Evolutionary conservation across 805 yeast species (phyloP), one percentile per base, ranked within the genome.

Genomic region (Myxozyma nipponensis): DNA sequence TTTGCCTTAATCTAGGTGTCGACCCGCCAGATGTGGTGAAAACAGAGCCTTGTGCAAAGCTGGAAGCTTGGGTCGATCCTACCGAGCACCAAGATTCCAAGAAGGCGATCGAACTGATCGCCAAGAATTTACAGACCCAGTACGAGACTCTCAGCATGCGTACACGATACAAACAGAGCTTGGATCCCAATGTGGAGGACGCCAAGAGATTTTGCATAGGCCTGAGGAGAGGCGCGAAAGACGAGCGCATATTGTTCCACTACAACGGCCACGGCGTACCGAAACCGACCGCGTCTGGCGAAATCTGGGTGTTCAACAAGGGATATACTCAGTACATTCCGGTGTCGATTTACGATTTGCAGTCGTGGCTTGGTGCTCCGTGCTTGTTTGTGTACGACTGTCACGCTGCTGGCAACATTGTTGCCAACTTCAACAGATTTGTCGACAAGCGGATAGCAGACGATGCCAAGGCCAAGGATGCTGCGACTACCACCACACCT

Each of bases 221-320:
- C 0, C 71, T 93, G 52, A 74, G 98, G 59, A 76, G 97, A 49
- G 84, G 85, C 50, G 95, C 97, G 1, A 87, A 90, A 63, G 97
- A 91, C 55, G 98, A 91, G 65, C 75, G 98, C 52, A 85, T 91
- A 7, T 67, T 93, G 47, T 91, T 93, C 66, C 98, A 93, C 66
- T 93, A 93, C 66, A 93, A 93, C 62, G 98, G 98, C 4, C 98
- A 93, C 65, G 98, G 98, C 22, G 98, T 93, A 1, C 98, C 98
- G 0, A 88, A 88, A 62, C 98, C 98, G 0, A 93, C 98, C 0
- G 82, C 88, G 32, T 81, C 90, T 41, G 98, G 98, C 22, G 98
- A 93, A 64, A 87, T 93, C 24, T 93, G 98, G 98, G 98, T 93
- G 9, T 93, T 93, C 72, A 93, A 93, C 67, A 74, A 97, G 59